Evolutionary conservation across 2,329 filamentous ascomycete species (phyloP), one percentile per base, ranked within the genome.

Genomic region (Ramularia endophylla): DNA sequence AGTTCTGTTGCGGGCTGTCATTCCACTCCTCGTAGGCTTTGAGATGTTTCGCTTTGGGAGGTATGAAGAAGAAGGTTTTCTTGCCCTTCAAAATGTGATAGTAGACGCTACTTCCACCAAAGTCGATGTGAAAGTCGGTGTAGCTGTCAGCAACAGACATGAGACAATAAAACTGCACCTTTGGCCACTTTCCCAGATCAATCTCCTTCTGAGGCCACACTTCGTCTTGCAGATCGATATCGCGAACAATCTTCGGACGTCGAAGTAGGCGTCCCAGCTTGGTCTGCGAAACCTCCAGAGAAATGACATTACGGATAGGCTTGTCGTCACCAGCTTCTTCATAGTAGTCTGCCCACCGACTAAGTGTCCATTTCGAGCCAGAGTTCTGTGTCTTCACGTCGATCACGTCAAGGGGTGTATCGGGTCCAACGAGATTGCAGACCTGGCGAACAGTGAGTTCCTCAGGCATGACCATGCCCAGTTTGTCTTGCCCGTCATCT

Each of bases 1-100:
- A 77, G 45, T 82, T 80, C 58, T 83, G 80, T 13, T 77, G 73
- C 3, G 76, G 76, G 11, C 78, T 80, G 43, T 80, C 77, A 58
- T 79, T 83, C 80, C 80, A 84, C 40, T 83, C 77, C 58, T 84
- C 79, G 56, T 84, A 84, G 49, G 80, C 81, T 57, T 83, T 81
- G 45, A 84, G 66, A 53, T 84, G 74, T 55, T 79, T 78, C 49
- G 81, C 76, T 48, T 80, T 82, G 0, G 80, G 80, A 3, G 78
- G 78, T 40, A 84, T 82, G 65, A 84, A 83, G 60, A 84, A 81
- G 61, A 84, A 84, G 0, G 79, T 81, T 61, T 84, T 84, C 54
- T 73, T 78, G 41, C 80, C 80, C 50, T 79, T 80, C 40, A 83
- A 62, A 47, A 84, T 83, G 54, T 83, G 80, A 51, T 84, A 84